Percentiles rank a stretch among this genome's conserved stretches.
phyloP scores from a whole-genome alignment of 1,139 yeast species.

The Saccharomyces uvarum region DNA sequence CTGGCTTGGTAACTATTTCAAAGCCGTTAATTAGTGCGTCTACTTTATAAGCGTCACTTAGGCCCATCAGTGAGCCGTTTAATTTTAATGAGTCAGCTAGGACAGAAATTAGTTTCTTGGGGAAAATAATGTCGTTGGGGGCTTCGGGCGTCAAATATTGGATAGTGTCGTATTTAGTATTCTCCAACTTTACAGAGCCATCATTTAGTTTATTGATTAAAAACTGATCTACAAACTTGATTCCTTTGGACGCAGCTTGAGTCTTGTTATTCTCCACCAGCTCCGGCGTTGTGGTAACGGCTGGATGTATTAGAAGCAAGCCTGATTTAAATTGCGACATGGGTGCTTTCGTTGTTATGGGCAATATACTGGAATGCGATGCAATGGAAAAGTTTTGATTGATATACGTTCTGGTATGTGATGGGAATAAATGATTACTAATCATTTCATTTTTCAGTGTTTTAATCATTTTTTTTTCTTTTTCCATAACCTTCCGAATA shows the following conservation, averaged over 20 bases:
- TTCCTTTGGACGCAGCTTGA: slow-evolving; percentile 21
- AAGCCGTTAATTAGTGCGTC: slow-evolving; percentile 31
- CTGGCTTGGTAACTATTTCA: slow-evolving; percentile 13
- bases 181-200: slow-evolving; percentile 44
- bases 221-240: slow-evolving; percentile 23
- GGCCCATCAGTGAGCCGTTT: slow-evolving; percentile 25
- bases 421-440: background rate
- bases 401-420: background rate
- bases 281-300: slow-evolving; percentile 56
- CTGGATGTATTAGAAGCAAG: slow-evolving; percentile 61
- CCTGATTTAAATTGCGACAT: slow-evolving; percentile 29
- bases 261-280: slow-evolving; percentile 39
- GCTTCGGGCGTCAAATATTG: slow-evolving; percentile 53
- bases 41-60: slow-evolving; percentile 25
- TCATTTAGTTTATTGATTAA: slow-evolving; percentile 64
- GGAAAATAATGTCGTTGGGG: slow-evolving; percentile 28
- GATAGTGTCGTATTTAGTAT: slow-evolving; percentile 42
- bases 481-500: slow-evolving; percentile 6
- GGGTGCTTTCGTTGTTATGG: background rate
- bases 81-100: slow-evolving; percentile 19
- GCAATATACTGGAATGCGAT: background rate
- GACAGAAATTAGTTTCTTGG: slow-evolving; percentile 23
- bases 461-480: background rate
- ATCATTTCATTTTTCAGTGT: slow-evolving; percentile 1
- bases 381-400: background rate